Conservation (phyloP, 2,329 filamentous ascomycete species). For the Epichloe coenophiala region DNA sequence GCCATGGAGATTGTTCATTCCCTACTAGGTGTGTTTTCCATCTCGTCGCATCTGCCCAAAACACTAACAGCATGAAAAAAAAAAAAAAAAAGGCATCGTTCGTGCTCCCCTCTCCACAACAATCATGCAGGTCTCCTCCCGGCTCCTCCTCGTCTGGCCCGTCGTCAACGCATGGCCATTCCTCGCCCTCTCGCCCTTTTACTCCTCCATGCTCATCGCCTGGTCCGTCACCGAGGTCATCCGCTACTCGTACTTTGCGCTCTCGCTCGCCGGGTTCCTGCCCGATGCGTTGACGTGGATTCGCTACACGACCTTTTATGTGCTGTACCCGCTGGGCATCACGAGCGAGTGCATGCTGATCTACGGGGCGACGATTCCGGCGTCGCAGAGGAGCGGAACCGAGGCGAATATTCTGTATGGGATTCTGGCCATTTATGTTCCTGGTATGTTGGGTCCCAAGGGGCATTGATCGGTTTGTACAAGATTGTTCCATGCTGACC, state of each 20-base stretch:
- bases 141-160: slow-evolving; percentile 80
- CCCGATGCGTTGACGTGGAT: slow-evolving; percentile 63
- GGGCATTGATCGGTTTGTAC: no score
- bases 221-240: slow-evolving; percentile 90
- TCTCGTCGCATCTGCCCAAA: neutral
- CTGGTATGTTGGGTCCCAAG: slow-evolving; percentile 42
- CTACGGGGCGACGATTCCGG: slow-evolving; percentile 52
- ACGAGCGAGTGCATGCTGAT: slow-evolving; percentile 75
- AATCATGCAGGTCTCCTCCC: slow-evolving; percentile 75
- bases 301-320: slow-evolving; percentile 82
- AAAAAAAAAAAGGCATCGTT: slow-evolving; percentile 52
- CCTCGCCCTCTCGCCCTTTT: slow-evolving; percentile 47
- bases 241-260: slow-evolving; percentile 82
- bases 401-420: slow-evolving; percentile 47
- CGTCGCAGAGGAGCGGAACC: slow-evolving; percentile 28
- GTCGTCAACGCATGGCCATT: slow-evolving; percentile 62
- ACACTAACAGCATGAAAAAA: neutral
- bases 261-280: slow-evolving; percentile 50
- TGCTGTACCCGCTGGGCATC: slow-evolving; percentile 89
- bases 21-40: slow-evolving; percentile 45
- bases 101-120: slow-evolving; percentile 78
- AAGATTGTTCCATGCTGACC: neutral
- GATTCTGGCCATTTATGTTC: slow-evolving; percentile 64
- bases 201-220: slow-evolving; percentile 67
- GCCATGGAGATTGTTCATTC: slow-evolving; percentile 75